Evolutionary conservation across 2,329 filamentous ascomycete species (phyloP).

Genomic region (Didymella lethalis): DNA sequence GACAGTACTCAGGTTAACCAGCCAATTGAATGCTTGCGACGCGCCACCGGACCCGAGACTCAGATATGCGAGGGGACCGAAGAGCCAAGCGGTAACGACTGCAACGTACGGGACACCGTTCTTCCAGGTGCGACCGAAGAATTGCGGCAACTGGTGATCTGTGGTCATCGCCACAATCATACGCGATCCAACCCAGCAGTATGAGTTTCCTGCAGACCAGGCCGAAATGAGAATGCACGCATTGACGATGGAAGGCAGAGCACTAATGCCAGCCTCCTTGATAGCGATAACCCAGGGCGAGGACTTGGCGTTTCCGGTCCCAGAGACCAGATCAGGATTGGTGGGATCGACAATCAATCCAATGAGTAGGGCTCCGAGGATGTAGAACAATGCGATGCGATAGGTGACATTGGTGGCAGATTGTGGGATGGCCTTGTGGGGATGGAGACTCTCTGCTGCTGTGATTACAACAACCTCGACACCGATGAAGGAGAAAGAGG

Average conservation of each 20-base stretch:
- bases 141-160: conserved; percentile 32
- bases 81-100: conserved; percentile 64
- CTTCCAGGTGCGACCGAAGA: conserved; percentile 55
- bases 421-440: conserved; percentile 71
- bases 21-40: conserved; percentile 71
- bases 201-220: conserved; percentile 39
- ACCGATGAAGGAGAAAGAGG: conserved; percentile 50
- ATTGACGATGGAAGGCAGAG: conserved; percentile 40
- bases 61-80: conserved; percentile 67
- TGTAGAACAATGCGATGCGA: conserved; percentile 55
- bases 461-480: conserved; percentile 68
- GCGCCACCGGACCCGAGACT: conserved; percentile 72
- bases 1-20: conserved; percentile 73
- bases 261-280: conserved; percentile 54
- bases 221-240: conserved; percentile 37
- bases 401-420: conserved; percentile 56
- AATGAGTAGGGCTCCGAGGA: conserved; percentile 60
- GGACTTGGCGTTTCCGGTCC: conserved; percentile 46
- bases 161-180: conserved; percentile 37
- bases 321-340: conserved; percentile 47
- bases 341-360: conserved; percentile 64
- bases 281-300: conserved; percentile 65
- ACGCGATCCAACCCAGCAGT: conserved; percentile 37
- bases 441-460: conserved; percentile 70
- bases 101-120: conserved; percentile 76